Base-by-base conservation (phyloP, 345 rosid genomes). In the Pugionium dolabratum region DNA sequence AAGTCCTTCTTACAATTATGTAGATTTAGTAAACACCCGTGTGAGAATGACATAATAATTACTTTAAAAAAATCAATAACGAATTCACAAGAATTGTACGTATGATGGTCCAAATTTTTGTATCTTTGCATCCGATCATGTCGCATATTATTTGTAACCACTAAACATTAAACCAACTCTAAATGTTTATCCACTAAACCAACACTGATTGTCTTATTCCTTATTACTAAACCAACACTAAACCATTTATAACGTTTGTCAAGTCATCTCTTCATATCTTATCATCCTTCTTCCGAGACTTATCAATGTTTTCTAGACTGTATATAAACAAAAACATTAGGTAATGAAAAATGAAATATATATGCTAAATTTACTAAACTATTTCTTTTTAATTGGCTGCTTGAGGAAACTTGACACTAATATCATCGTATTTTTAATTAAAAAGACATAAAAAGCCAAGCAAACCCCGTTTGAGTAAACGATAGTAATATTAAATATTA, bases 11-110 rank as follows among this genome's bases (percentile, higher is more conserved):
- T 39, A 44, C n/a, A n/a, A n/a, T n/a, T n/a, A n/a, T n/a, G n/a
- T 62, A 47, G 70, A 48, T 71, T 18, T 64, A 56, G 75, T 34
- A 61, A 71, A 56, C 70, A 71, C 47, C 55, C 70, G 75, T 71
- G 75, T 47, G 64, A 55, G 64, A 47, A 59, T 48, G 70, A 71
- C 70, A 64, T 63, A 63, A 64, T 71, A 57, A 26, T 56, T 71
- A 50, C 64, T 63, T 71, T 2, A 55, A 32, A n/a, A n/a, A 41
- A 55, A 56, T 64, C 27, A 32, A 56, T 40, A 48, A 40, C 26
- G 64, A 63, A 56, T 64, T 71, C 63, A 11, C 64, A 7, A 27
- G 39, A 33, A 46, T 55, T 63, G 58, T 28, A 33, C 0, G 27
- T 64, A 7, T 56, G 64, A 41, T 55, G 41, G 75, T 71, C 70